Base-by-base conservation (phyloP, 139 green algal genomes). In the Micromonas commoda region DNA sequence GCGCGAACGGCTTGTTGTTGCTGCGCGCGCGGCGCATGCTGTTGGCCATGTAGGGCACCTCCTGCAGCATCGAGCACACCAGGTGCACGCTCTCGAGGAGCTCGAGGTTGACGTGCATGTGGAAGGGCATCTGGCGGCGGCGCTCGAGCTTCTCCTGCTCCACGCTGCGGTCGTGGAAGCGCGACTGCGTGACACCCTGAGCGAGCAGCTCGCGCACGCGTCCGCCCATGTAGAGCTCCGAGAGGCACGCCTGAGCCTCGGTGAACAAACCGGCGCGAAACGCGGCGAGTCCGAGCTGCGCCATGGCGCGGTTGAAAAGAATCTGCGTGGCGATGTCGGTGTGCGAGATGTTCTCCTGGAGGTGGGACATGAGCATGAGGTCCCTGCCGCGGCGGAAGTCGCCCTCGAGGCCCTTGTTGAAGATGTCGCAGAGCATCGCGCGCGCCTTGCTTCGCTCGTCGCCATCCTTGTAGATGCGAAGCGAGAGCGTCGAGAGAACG, bases 41-140 rank as follows among this genome's bases (percentile, higher is more conserved):
- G 26, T 73, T 88, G 0, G 93, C 92, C 84, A 97, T 93, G 66
- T 86, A 86, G 23, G 93, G 89, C 33, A 96, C 90, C 91, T 99
- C 96, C 33, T 97, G 86, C 84, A 99, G 87, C 91, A 97, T 96
- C 26, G 93, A 92, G 23, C 70, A 91, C 31, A 96, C 93, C 32
- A 99, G 90, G 83, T 96, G 93, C 24, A 89, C 89, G 13, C 76
- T 61, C 69, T 99, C 96, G 65, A 99, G 82, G 73, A 99, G 85
- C 86, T 99, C 96, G 64, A 99, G 86, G 87, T 96, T 97, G 89
- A 99, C 97, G 88, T 99, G 96, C 92, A 97, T 97, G 89, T 99
- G 96, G 90, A 98, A 98, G 69, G 96, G 96, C 89, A 99, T 97
- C 84, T 93, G 88, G 28, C 96, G 88, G 20, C 93, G 85, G 75